Evolutionary conservation across 2,329 filamentous ascomycete genomes (phyloP).

Genomic region (Colletotrichum truncatum): DNA sequence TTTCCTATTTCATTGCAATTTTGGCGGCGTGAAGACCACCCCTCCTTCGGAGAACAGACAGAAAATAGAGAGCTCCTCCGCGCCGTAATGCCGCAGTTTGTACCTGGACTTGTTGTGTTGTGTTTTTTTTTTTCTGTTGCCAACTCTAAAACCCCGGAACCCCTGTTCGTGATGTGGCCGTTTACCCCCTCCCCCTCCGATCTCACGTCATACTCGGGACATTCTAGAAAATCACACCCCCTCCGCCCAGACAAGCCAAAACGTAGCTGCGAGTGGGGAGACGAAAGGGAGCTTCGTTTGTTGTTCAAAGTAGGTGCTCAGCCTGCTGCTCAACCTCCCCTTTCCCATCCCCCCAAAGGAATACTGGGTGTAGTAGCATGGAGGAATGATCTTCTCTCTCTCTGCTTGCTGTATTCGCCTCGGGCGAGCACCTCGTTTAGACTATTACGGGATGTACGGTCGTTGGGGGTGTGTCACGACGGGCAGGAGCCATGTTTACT

Average conservation of each 20-base stretch:
- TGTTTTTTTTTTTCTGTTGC: background rate
- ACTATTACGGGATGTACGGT: too few species aligned
- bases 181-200: background rate
- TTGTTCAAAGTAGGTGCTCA: too few species aligned
- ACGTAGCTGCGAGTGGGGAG: background rate
- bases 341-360: too few species aligned
- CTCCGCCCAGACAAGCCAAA: background rate
- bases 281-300: background rate
- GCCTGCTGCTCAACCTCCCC: too few species aligned
- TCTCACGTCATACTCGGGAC: slow-evolving; percentile 28
- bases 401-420: background rate
- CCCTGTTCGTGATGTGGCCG: slow-evolving; percentile 6
- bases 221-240: slow-evolving; percentile 10
- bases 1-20: background rate
- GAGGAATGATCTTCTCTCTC: background rate
- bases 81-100: background rate
- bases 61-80: too few species aligned
- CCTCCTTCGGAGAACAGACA: too few species aligned
- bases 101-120: slow-evolving; percentile 8
- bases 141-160: slow-evolving; percentile 1
- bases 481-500: too few species aligned
- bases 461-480: too few species aligned
- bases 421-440: too few species aligned
- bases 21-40: background rate
- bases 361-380: too few species aligned